phyloP scores from a whole-genome alignment of 1,284 basidiomycete species.

The Megacollybia platyphylla region DNA sequence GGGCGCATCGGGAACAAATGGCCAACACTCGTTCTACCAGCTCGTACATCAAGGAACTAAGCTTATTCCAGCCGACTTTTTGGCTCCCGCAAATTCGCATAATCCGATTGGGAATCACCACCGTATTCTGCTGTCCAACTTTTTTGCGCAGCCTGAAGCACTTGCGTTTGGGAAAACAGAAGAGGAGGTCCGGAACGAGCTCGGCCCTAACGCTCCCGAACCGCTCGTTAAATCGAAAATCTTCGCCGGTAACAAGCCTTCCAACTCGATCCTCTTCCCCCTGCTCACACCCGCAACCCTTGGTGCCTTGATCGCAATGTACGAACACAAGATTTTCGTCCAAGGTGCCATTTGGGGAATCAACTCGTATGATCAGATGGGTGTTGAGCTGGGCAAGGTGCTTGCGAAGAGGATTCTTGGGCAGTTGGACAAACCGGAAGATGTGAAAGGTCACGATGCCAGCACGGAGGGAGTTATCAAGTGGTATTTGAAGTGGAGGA shows the following conservation, averaged over 20 bases:
- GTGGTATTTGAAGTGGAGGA: constrained; percentile 82
- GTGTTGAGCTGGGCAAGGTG: constrained; percentile 93
- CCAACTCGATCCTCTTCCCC: constrained; percentile 94
- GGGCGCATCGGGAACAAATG: constrained; percentile 97
- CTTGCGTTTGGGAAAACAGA: constrained; percentile 97
- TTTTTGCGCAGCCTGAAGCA: constrained; percentile 96
- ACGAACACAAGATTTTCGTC: constrained; percentile 98
- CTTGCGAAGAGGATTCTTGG: constrained; percentile 92
- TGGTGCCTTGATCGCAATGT: constrained; percentile 76
- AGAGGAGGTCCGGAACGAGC: constrained; percentile 75
- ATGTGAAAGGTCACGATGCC: constrained; percentile 86
- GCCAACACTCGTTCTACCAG: constrained; percentile 99
- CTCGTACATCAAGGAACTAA: constrained; percentile 94
- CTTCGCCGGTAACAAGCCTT: constrained; percentile 95
- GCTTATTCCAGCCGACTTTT: constrained; percentile 89
- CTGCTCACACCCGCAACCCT: constrained; percentile 84
- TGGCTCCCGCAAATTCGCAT: constrained; percentile 87
- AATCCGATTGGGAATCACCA: constrained; percentile 93
- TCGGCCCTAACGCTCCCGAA: constrained; percentile 67
- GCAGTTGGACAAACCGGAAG: constrained; percentile 71
- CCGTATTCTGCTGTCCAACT: constrained; percentile 95
- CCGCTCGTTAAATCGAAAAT: constrained; percentile 93
- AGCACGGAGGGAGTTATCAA: constrained; percentile 91
- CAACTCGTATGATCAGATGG: constrained; percentile 96
- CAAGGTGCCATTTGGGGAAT: constrained; percentile 98